Conservation (phyloP, 371 early-diverging fungal genomes). For the Syncephalastrum racemosum region DNA sequence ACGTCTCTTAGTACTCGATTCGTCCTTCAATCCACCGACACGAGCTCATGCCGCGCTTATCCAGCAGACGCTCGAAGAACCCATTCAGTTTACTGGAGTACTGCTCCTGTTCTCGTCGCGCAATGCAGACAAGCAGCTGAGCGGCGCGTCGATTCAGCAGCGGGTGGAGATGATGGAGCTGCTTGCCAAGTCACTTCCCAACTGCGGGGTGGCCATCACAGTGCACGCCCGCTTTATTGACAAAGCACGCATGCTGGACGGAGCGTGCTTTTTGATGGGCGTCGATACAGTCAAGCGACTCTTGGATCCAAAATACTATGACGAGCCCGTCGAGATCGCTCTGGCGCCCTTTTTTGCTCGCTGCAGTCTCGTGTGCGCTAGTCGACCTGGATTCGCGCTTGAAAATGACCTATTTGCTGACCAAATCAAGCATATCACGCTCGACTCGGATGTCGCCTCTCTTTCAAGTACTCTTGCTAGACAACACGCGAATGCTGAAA, state of each 20-base stretch:
- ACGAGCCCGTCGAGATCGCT: constrained; percentile 26
- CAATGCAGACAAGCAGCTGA: constrained; percentile 60
- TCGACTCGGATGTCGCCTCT: constrained; percentile 11
- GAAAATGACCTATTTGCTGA: constrained; percentile 22
- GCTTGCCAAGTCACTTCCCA: constrained; percentile 22
- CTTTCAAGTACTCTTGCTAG: constrained; percentile 37
- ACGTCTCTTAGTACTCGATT: constrained; percentile 52
- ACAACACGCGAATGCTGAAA: background rate
- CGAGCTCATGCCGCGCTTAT: constrained; percentile 56
- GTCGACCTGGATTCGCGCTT: constrained; percentile 32
- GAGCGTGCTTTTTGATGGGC: constrained; percentile 63
- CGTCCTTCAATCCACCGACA: constrained; percentile 72
- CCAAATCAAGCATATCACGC: constrained; percentile 20
- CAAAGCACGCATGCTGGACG: constrained; percentile 46
- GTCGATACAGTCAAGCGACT: constrained; percentile 62
- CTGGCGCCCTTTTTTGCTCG: constrained; percentile 53
- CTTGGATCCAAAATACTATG: constrained; percentile 64
- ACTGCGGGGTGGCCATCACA: constrained; percentile 49
- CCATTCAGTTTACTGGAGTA: constrained; percentile 32
- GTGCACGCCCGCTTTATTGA: constrained; percentile 60
- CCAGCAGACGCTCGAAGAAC: background rate
- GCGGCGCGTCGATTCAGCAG: constrained; percentile 48
- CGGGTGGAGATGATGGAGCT: constrained; percentile 59
- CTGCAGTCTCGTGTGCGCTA: constrained; percentile 48
- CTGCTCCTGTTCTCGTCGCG: constrained; percentile 55